Evolutionary conservation across 805 yeast species (phyloP).

Genomic region (Candida glaebosa): DNA sequence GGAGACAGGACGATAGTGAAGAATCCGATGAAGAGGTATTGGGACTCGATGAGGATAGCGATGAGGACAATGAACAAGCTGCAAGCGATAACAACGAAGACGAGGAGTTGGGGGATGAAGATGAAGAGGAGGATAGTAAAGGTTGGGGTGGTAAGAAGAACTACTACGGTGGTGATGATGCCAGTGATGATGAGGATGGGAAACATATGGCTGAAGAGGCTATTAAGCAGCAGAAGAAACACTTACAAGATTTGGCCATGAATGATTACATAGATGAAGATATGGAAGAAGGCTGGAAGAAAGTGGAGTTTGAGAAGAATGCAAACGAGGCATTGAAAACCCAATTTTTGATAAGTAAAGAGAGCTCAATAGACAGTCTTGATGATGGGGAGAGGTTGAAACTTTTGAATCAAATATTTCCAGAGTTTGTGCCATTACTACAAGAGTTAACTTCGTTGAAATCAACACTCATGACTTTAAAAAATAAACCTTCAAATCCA

Average conservation of each 20-base stretch:
- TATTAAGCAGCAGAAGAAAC: conserved; percentile 69
- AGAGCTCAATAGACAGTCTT: conserved; percentile 31
- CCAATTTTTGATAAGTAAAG: conserved; percentile 37
- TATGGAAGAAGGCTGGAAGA: conserved; percentile 75
- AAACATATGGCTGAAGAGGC: conserved; percentile 86
- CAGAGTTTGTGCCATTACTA: conserved; percentile 78
- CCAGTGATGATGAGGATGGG: conserved; percentile 73
- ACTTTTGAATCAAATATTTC: conserved; percentile 60
- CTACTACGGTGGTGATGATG: conserved; percentile 62
- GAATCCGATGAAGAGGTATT: conserved; percentile 52
- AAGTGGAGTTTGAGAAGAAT: conserved; percentile 49
- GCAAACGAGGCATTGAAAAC: conserved; percentile 11
- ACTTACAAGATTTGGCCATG: conserved; percentile 70
- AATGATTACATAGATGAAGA: conserved; percentile 65
- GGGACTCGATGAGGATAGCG: conserved; percentile 30
- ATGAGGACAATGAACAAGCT: conserved; percentile 47
- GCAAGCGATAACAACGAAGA: conserved; percentile 40
- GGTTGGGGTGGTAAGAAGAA: conserved; percentile 44
- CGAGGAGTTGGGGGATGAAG: conserved; percentile 31
- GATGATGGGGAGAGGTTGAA: conserved; percentile 51
- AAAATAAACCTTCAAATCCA: conserved; percentile 21
- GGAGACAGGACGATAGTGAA: conserved; percentile 18
- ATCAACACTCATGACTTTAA: conserved; percentile 10
- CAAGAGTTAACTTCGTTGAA: conserved; percentile 47
- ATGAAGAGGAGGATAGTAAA: conserved; percentile 27